Percentiles rank a stretch among this genome's conserved stretches.
Evolutionary conservation across 352 stramenopile genomes (phyloP).

Genomic region (Phytophthora lateralis): DNA sequence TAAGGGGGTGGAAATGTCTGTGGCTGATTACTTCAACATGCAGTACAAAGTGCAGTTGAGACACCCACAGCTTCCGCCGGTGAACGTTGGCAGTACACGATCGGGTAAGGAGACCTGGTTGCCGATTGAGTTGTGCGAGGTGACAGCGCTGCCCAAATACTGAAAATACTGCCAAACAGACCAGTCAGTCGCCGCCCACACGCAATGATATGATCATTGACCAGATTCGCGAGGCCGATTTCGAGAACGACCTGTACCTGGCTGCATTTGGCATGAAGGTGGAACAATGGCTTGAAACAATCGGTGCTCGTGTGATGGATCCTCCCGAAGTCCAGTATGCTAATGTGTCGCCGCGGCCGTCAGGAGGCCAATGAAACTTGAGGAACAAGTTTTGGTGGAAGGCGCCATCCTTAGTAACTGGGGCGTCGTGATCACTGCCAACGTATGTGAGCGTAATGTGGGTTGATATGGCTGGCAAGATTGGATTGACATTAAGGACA

Average conservation of each 20-base stretch:
- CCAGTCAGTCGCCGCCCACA: conserved; percentile 49
- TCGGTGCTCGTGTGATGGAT: conserved; percentile 56
- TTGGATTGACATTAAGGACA: conserved; percentile 49
- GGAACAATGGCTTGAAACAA: conserved; percentile 50
- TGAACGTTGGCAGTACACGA: conserved; percentile 70
- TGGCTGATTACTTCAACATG: conserved; percentile 68
- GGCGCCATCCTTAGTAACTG: conserved; percentile 55
- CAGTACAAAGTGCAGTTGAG: conserved; percentile 63
- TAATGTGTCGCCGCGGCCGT: conserved; percentile 62
- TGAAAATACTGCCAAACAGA: conserved; percentile 77
- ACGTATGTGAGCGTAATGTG: conserved; percentile 40
- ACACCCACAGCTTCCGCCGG: conserved; percentile 66
- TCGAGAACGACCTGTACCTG: conserved; percentile 74
- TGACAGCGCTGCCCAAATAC: conserved; percentile 77
- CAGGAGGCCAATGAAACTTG: conserved; percentile 77
- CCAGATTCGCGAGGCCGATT: conserved; percentile 64
- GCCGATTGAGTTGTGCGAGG: conserved; percentile 84
- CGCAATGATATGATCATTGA: conserved; percentile 66
- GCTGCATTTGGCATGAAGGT: conserved; percentile 68
- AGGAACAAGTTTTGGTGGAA: conserved; percentile 71
- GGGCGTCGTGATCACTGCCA: conserved; percentile 59
- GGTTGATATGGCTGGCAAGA: conserved; percentile 39
- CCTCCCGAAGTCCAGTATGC: conserved; percentile 70
- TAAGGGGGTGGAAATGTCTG: conserved; percentile 57
- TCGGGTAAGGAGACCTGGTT: conserved; percentile 61